Evolutionary conservation across 1,139 yeast species (phyloP), one percentile per base, ranked within the genome.

Genomic region (Yamadazyma trypodendri): DNA sequence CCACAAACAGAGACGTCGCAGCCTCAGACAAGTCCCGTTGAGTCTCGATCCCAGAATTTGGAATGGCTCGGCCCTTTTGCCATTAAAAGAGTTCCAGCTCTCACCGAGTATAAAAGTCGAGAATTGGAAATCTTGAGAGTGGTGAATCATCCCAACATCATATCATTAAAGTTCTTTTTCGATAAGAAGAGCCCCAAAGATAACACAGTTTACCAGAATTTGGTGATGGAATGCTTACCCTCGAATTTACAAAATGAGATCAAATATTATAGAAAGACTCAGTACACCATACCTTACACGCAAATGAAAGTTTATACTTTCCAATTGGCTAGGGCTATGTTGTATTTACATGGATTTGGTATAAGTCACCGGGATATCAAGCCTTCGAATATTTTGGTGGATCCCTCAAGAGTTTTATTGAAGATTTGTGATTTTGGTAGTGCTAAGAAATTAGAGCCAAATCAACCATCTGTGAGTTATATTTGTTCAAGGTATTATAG

Each of bases 381-480:
- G 61, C 98, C 98, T 3, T 97, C 94, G 57, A 92, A 92, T 63
- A 72, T 92, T 44, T 72, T 92, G 54, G 84, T 92, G 46, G 92
- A 92, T 60, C 96, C 97, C 18, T 75, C 78, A 34, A 75, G 83
- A 8, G 95, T 95, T 11, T 78, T 84, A 40, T 75, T 94, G 49
- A 92, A 92, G 63, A 77, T 92, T 36, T 92, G 98, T 64, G 98
- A 92, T 65, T 92, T 92, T 61, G 98, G 98, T n/a, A 81, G 94
- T n/a, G 98, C 98, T 22, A 92, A 92, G 61, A 84, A 86, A 41
- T 74, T 92, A 44, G 86, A 84, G 35, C 94, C 96, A 6, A 74
- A 77, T 12, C 98, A 92, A 61, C 96, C 96, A 31, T 90, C 90
- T 58, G 98, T 92, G 23, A 84, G 96, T 10, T 92, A 92, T 63